Percentiles rank a stretch among this genome's conserved stretches.
Conservation (phyloP, 345 rosid species). For the Heritiera fomes region DNA sequence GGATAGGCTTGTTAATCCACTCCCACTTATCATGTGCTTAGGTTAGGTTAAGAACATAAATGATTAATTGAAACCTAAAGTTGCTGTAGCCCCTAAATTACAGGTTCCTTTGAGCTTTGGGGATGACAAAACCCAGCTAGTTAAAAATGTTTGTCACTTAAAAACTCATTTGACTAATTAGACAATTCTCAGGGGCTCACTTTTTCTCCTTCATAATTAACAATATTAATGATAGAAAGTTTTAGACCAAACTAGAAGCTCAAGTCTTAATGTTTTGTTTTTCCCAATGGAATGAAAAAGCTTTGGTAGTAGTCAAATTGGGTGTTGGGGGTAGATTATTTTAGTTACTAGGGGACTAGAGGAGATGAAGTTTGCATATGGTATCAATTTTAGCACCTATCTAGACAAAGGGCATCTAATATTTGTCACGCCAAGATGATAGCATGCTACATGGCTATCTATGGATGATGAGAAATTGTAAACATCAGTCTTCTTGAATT, state of each 20-base stretch:
- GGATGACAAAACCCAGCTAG: neutral
- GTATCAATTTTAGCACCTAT: no score
- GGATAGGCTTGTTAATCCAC: neutral
- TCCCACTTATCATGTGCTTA: neutral
- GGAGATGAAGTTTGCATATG: no score
- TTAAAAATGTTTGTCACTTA: neutral
- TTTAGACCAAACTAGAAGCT: neutral
- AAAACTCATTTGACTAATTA: neutral
- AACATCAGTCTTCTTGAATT: neutral
- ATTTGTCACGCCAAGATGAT: no score
- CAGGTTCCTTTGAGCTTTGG: neutral
- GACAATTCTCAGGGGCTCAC: neutral
- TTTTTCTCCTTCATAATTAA: neutral
- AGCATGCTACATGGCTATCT: no score
- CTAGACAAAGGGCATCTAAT: no score
- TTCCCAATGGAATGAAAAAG: neutral
- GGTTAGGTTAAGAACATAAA: neutral
- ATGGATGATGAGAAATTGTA: neutral
- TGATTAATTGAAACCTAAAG: neutral
- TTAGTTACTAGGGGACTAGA: no score
- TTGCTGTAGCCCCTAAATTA: neutral
- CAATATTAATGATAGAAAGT: neutral
- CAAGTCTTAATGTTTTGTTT: neutral
- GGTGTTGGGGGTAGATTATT: neutral
- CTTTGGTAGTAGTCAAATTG: conserved; percentile 3